Base-by-base conservation (phyloP, 805 yeast genomes). In the Teunomyces gatunensis region DNA sequence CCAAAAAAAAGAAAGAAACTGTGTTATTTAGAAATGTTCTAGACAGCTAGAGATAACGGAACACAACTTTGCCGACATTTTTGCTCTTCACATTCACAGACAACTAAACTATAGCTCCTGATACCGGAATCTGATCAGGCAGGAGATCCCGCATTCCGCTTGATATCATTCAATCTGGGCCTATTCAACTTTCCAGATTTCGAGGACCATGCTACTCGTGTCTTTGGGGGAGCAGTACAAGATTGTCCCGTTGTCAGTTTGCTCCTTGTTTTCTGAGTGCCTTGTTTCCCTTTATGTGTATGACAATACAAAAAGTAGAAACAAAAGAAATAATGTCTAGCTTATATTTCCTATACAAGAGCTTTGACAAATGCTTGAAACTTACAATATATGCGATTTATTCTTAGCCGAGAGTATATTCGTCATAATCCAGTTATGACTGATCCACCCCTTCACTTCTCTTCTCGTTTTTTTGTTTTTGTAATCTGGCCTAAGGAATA, bases 401-500 rank as follows among this genome's bases (percentile, higher is more conserved):
- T 18, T 23, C 35, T 17, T 30, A 17, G 29, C 23, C 42, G 17
- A 27, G 9, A 3, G 10, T 13, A 32, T 32, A 32, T 32, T 32
- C 29, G 10, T 13, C 40, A 37, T 37, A 37, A 44, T 41, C 48
- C 48, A 46, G 49, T 46, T 46, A 46, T 43, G 35, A 28, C n/a
- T 7, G 27, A 15, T 32, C 28, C 12, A 10, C n/a, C 17, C 28
- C 15, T 13, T 33, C 42, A 2, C 23, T 18, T 18, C 20, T 18
- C 25, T 21, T 21, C 7, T 21, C 5, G 2, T 12, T 34, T 11
- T n/a, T 9, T 15, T 15, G 17, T 15, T 15, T 15, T 15, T 15
- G 17, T 15, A n/a, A 12, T 18, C 34, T n/a, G 39, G 39, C 39
- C 28, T 42, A 39, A 20, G 50, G 44, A 54, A 50, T 57, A 53